Conservation (phyloP, 169 alveolate species). For the Plasmodium chabaudi region DNA sequence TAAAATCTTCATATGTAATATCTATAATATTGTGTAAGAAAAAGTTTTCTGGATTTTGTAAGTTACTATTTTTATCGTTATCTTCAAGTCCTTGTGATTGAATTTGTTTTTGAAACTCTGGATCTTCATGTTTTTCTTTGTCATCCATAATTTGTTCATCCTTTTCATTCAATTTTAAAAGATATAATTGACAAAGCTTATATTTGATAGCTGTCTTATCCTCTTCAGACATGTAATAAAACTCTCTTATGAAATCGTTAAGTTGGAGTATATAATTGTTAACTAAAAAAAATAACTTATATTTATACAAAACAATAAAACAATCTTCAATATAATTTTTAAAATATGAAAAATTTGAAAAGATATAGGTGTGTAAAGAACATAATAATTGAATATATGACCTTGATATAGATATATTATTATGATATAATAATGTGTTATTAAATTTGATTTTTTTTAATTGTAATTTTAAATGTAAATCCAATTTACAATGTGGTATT, state of each 20-base stretch:
- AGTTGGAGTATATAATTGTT: constrained; percentile 43
- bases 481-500: constrained; percentile 57
- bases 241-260: constrained; percentile 48
- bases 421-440: constrained; percentile 32
- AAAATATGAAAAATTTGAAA: constrained; percentile 44
- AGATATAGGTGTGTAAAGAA: constrained; percentile 66
- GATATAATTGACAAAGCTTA: neutral
- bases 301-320: constrained; percentile 38
- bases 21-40: constrained; percentile 39
- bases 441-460: constrained; percentile 56
- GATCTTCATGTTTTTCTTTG: neutral
- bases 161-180: neutral
- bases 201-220: constrained; percentile 8
- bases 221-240: constrained; percentile 16
- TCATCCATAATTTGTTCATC: neutral
- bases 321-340: constrained; percentile 48
- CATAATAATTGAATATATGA: constrained; percentile 63
- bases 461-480: constrained; percentile 43
- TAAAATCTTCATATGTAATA: constrained; percentile 51
- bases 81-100: neutral
- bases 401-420: constrained; percentile 59
- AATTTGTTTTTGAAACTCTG: neutral
- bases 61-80: neutral
- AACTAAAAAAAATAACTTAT: constrained; percentile 59
- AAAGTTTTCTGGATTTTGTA: constrained; percentile 7